Base-by-base conservation (phyloP, 2,329 filamentous ascomycete species). In the Microascus cirrosus region DNA sequence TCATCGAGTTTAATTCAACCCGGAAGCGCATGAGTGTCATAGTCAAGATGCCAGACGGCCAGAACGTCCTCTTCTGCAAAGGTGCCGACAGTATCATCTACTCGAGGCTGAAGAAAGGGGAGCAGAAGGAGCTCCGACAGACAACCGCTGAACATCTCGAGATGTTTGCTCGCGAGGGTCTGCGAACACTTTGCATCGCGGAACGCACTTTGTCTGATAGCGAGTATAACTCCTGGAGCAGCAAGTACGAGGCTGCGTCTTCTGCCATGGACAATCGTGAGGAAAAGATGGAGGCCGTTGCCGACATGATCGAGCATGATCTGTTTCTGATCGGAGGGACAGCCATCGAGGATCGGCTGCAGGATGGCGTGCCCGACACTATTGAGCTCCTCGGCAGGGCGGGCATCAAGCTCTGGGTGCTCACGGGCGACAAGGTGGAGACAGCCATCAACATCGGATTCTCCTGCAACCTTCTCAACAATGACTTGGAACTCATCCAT, bases 371-470 rank as follows among this genome's bases (percentile, higher is more conserved):
- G 3, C 94, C 94, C 7, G 94, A 97, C 68, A 93, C 94, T 0
- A 99, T 99, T 65, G 89, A 87, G 55, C 76, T 99, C 52, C 84
- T 99, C 56, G 93, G 87, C 34, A 84, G 91, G 66, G 94, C 94
- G 57, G 95, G 95, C 69, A 96, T 99, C 73, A 99, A 99, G 73
- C 82, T 99, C 8, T 99, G 94, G 94, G 94, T 99, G 57, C 76
- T 99, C 62, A 99, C 94, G 18, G 94, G 95, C 62, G 94, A 99
- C 78, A 99, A 97, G 73, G 93, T 97, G 35, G 94, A 99, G 74
- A 99, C 94, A 25, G 94, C 95, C 59, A 99, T 99, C 83, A 99
- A 99, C 74, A 99, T 99, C 68, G 94, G 94, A 2, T 99, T 97
- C 73, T 99, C 95, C 12, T 99, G 95, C 77, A 99, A 99, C 65